Evolutionary conservation across 73 alveolate genomes (phyloP), one percentile per base, ranked within the genome.

Genomic region (Diophrys sp.): DNA sequence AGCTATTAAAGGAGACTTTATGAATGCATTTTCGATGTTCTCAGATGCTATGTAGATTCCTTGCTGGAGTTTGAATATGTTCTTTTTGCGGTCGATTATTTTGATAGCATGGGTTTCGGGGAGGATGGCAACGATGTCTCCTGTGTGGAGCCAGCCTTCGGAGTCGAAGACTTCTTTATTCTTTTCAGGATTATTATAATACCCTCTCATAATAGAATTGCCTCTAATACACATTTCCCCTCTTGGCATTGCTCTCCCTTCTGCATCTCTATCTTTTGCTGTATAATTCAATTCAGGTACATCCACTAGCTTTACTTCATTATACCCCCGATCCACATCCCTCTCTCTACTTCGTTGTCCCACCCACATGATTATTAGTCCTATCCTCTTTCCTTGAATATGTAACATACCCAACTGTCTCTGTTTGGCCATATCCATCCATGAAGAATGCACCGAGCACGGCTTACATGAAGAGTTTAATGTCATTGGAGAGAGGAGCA

Each of bases 41-140:
- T 93, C 98, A 28, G 97, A 96, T 8, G 96, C 95, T 28, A 93
- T 93, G 71, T 91, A 93, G 78, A 91, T 97, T 31, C 98, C 98
- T 73, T 93, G 87, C 28, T 82, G 79, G 57, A 93, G 81, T 76
- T 91, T 93, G 71, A 93, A 93, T 32, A 93, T 83, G 91, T 90
- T 83, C 78, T 87, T 93, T 11, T 74, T 81, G 31, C 87, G 67
- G 62, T 84, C 91, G 14, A 87, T 70, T 0, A 87, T 87, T 62
- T 56, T 73, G 33, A 87, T 23, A 23, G 90, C 44, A 8, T 99
- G 99, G 74, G 89, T 87, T 26, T 72, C 81, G 53, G 85, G 80
- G 29, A 82, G 56, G 31, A 76, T 77, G 81, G 78, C 87, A 18
- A 87, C 96, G 54, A 90, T 87, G 75, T 93, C 98, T 8, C 98